These are phyloP conservation scores for Amanita molliuscula DNA, from an alignment of 768 basidiomycete species.

Conservation along the genomic window DNA sequence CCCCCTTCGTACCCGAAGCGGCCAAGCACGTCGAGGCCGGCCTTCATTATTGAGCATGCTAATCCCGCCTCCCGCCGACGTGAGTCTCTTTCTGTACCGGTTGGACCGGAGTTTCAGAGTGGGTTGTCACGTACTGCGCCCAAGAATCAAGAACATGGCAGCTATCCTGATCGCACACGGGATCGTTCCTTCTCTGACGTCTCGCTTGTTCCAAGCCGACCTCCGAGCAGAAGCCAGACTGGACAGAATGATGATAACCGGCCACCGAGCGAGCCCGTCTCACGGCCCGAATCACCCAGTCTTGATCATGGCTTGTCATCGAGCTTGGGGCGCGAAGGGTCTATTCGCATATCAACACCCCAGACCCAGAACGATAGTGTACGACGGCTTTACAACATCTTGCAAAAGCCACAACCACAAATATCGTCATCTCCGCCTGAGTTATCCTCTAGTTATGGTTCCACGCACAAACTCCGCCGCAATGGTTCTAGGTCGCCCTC, in stretches of 20 bases:
- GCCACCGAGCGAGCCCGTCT: background rate
- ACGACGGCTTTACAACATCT: conserved; percentile 4
- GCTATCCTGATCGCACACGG: background rate
- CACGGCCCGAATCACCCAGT: conserved; percentile 1
- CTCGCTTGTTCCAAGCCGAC: background rate
- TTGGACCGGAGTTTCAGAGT: background rate
- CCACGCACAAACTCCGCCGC: background rate
- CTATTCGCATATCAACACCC: background rate
- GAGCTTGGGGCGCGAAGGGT: background rate
- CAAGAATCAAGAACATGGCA: background rate
- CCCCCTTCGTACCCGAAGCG: conserved; percentile 11
- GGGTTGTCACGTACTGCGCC: conserved; percentile 5
- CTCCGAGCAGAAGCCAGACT: background rate
- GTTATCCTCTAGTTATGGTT: background rate
- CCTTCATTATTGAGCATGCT: conserved; percentile 5
- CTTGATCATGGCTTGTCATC: background rate
- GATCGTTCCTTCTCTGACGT: background rate
- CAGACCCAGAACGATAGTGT: background rate
- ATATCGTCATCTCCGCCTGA: background rate
- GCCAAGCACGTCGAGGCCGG: conserved; percentile 1
- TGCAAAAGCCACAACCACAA: conserved; percentile 5
- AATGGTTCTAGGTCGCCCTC: background rate
- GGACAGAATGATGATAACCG: background rate
- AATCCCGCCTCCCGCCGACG: background rate
- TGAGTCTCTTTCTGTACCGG: background rate